phyloP scores from a whole-genome alignment of 2,329 filamentous ascomycete genomes.

The Pseudocercospora crystallina region DNA sequence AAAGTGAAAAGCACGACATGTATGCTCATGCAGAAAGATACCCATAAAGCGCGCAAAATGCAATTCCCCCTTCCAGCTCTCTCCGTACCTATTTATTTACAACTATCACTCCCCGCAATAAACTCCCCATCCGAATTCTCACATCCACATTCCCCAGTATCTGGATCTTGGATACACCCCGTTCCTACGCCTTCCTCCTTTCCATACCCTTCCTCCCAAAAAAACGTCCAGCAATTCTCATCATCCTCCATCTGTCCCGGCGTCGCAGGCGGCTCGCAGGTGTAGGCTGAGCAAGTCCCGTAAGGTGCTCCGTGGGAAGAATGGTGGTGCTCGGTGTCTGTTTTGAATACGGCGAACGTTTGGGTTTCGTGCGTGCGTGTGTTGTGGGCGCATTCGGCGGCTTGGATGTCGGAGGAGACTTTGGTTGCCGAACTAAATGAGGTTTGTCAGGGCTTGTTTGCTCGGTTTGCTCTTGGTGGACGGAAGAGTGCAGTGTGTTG shows the following conservation, averaged over 20 bases:
- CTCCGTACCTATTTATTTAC: background rate
- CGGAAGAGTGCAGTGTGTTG: too few species aligned
- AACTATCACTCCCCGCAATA: constrained; percentile 28
- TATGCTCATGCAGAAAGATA: too few species aligned
- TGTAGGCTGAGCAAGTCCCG: constrained; percentile 49
- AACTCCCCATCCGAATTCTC: constrained; percentile 44
- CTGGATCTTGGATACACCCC: constrained; percentile 42
- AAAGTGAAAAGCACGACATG: too few species aligned
- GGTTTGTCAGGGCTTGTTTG: too few species aligned
- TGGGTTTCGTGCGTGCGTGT: constrained; percentile 38
- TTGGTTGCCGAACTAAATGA: constrained; percentile 27
- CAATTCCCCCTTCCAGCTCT: too few species aligned
- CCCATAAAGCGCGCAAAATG: too few species aligned
- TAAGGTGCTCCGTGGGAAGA: constrained; percentile 39
- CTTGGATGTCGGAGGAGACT: constrained; percentile 41
- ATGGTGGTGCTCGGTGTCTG: constrained; percentile 50
- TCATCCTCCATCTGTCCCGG: constrained; percentile 33
- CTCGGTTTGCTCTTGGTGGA: too few species aligned
- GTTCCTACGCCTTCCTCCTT: constrained; percentile 35
- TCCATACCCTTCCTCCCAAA: constrained; percentile 32
- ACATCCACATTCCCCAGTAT: constrained; percentile 42
- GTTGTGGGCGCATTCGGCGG: constrained; percentile 45
- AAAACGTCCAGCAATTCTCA: constrained; percentile 45
- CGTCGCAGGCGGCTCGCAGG: constrained; percentile 37
- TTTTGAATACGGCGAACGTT: constrained; percentile 44